Evolutionary conservation across 1,284 basidiomycete genomes (phyloP).

Genomic region (Marasmius fiardii): DNA sequence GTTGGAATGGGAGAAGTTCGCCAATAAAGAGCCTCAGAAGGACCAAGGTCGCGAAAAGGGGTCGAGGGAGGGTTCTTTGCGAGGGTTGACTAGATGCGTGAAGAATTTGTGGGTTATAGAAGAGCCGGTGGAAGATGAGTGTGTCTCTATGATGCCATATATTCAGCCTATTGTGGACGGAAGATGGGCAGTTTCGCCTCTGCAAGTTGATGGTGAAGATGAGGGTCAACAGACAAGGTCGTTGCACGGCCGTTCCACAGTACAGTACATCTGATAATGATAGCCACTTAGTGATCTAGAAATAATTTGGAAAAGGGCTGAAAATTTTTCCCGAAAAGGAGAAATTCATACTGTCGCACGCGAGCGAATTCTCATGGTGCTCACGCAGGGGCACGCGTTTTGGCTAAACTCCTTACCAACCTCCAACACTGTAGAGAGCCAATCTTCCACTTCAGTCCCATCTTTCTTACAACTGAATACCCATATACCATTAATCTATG

Average conservation of each 20-base stretch:
- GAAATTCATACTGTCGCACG: too few relatives aligned
- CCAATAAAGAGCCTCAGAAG: not conserved
- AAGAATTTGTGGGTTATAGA: not conserved
- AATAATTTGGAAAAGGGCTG: too few relatives aligned
- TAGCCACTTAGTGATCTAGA: not conserved
- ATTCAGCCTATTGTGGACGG: not conserved
- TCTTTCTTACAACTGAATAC: too few relatives aligned
- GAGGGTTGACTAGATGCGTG: not conserved
- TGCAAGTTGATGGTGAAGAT: not conserved
- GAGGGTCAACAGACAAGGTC: too few relatives aligned
- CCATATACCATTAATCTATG: conserved; percentile 15
- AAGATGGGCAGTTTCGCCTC: not conserved
- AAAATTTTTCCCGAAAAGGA: too few relatives aligned
- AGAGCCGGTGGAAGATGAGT: not conserved
- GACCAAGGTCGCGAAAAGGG: not conserved
- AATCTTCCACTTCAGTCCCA: too few relatives aligned
- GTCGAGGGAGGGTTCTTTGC: not conserved
- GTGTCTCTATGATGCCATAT: not conserved
- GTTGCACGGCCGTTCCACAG: not conserved
- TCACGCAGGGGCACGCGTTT: too few relatives aligned
- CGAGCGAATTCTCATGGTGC: too few relatives aligned
- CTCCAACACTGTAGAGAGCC: too few relatives aligned
- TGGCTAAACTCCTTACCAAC: too few relatives aligned
- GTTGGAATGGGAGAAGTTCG: not conserved
- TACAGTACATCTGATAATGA: not conserved